Base-by-base conservation (phyloP, 129 eudicot genomes). In the Tagetes patula region DNA sequence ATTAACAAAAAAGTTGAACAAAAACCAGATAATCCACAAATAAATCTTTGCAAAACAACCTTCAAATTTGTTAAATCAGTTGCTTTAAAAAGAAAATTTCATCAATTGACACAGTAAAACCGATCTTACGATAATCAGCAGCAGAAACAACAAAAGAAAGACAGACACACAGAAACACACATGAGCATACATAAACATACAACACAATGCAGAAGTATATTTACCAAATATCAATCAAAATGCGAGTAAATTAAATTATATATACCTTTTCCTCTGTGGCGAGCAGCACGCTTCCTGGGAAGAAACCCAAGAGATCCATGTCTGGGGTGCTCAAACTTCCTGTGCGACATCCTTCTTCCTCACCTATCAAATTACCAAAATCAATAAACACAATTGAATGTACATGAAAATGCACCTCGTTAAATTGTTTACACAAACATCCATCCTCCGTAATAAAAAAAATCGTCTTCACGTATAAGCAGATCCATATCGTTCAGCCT, bases 221-320 rank as follows among this genome's bases (percentile, higher is more conserved):
- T 20, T 20, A 20, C 8, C 41, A 59, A 9, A 59, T 14, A 32
- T 3, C 9, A 0, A 59, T 1, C 8, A 10, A 4, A 59, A 8
- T 37, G 3, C 8, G 8, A 2, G 6, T 20, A 54, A 20, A 42
- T 3, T 4, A 14, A 3, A 59, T 2, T 0, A 14, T 59, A 4
- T 58, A 7, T 72, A 84, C 85, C 88, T 77, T 81, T 85, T 8
- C 88, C 88, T 71, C 88, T 81, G 79, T 85, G 88, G 2, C 88
- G 88, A 71, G 88, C 80, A 65, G 88, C 88, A 45, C 88, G 82
- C 84, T 85, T 85, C 81, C 86, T 75, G 41, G 88, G 88, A 49
- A 85, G 88, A 78, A 85, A 85, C 46, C 88, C 88, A 30, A 85
- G 88, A 10, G 81, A 81, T 54, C 84, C 81, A 46, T 81, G 84